Evolutionary conservation across 768 basidiomycete genomes (phyloP).

Genomic region (Lactarius psammicola): DNA sequence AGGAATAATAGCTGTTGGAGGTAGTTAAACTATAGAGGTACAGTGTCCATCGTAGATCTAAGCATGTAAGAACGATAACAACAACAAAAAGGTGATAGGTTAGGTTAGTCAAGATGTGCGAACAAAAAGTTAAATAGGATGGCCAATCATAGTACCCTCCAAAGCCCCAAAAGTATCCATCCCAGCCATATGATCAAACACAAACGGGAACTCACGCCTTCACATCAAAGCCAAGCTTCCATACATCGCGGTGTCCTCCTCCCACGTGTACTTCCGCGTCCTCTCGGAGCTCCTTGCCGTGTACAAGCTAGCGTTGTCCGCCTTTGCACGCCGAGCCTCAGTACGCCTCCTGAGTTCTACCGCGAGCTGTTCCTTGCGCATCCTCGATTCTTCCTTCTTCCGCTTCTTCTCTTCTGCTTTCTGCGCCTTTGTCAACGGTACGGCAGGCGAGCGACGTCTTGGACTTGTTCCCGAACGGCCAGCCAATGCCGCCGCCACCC

Average conservation of each 20-base stretch:
- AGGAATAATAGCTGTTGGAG: background rate
- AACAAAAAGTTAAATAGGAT: background rate
- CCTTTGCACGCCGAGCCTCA: conserved; percentile 33
- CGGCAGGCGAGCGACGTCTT: background rate
- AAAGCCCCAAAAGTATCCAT: background rate
- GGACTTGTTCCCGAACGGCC: conserved; percentile 12
- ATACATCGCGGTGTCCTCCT: conserved; percentile 30
- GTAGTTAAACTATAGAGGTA: background rate
- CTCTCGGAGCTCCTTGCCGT: conserved; percentile 13
- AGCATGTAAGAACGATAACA: background rate
- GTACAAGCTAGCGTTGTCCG: conserved; percentile 14
- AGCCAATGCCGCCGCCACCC: background rate
- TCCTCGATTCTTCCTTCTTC: conserved; percentile 44
- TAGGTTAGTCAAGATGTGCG: background rate
- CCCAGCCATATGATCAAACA: background rate
- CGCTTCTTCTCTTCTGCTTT: conserved; percentile 43
- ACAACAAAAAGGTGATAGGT: background rate
- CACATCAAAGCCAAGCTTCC: conserved; percentile 22
- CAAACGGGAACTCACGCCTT: background rate
- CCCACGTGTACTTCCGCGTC: conserved; percentile 9
- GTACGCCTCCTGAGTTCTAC: conserved; percentile 43
- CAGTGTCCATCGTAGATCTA: conserved; percentile 1
- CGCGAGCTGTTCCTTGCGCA: conserved; percentile 45
- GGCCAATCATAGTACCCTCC: background rate
- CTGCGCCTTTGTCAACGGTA: conserved; percentile 20